Evolutionary conservation across 495 filamentous ascomycete species (phyloP).

Genomic region (Hyaloscypha finlandica): DNA sequence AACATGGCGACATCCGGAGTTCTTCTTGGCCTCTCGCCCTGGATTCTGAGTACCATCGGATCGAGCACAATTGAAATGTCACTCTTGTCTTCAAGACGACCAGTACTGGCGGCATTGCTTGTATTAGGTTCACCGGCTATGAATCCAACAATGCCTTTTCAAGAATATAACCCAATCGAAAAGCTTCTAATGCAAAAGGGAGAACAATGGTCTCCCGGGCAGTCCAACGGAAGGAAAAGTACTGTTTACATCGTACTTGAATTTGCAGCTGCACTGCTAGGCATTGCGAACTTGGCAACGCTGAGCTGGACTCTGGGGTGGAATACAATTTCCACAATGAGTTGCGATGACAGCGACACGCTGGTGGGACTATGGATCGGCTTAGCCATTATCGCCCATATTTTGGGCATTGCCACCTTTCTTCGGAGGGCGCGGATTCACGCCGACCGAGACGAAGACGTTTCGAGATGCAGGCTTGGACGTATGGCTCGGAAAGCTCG

Average conservation of each 20-base stretch:
- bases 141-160: not conserved
- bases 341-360: not conserved
- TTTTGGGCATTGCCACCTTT: not conserved
- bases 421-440: not conserved
- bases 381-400: not conserved
- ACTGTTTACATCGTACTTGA: too few species aligned
- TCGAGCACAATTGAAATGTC: slow-evolving; percentile 2
- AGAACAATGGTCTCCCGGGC: not conserved
- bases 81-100: not conserved
- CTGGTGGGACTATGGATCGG: slow-evolving; percentile 6
- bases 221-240: too few species aligned
- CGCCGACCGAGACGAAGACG: too few species aligned
- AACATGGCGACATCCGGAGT: not conserved
- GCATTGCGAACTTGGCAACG: not conserved
- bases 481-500: not conserved
- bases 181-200: not conserved
- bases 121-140: slow-evolving; percentile 4
- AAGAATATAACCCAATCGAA: slow-evolving; percentile 1
- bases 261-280: too few species aligned
- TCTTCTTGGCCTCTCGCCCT: slow-evolving; percentile 3
- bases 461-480: too few species aligned
- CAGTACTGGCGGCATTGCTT: not conserved
- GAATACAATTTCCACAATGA: slow-evolving; percentile 8
- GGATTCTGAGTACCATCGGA: not conserved
- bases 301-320: not conserved